Evolutionary conservation across 257 asterid genomes (phyloP).

Genomic region (Knoxia roxburghii): DNA sequence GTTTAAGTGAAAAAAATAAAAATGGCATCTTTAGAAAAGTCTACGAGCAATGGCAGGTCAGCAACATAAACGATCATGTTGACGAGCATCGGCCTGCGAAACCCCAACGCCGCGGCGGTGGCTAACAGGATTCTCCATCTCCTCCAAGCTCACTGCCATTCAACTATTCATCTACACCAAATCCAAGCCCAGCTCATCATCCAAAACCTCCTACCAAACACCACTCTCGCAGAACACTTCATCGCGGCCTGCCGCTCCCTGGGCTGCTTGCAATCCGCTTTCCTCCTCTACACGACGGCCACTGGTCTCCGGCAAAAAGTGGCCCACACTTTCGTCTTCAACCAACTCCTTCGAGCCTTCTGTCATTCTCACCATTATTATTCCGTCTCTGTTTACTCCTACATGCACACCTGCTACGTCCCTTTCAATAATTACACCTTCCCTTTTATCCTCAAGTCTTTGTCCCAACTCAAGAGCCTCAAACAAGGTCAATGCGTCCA

Average conservation of each 20-base stretch:
- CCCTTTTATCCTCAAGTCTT: conserved; percentile 56
- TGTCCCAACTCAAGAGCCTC: conserved; percentile 40
- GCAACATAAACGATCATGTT: not conserved
- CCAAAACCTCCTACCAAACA: conserved; percentile 41
- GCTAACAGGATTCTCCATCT: conserved; percentile 26
- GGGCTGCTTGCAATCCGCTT: conserved; percentile 45
- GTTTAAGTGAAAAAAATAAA: too few relatives aligned
- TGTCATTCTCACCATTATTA: conserved; percentile 34
- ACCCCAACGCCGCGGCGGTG: conserved; percentile 8
- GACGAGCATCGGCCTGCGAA: conserved; percentile 2
- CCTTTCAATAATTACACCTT: conserved; percentile 46
- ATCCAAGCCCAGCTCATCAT: conserved; percentile 51
- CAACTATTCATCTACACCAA: conserved; percentile 40
- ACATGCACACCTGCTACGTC: conserved; percentile 38
- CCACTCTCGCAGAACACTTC: conserved; percentile 44
- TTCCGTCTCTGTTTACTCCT: conserved; percentile 32
- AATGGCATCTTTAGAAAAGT: too few relatives aligned
- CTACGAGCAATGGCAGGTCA: not conserved
- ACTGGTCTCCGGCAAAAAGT: conserved; percentile 3
- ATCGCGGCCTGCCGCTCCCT: conserved; percentile 46
- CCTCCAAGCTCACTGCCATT: conserved; percentile 19
- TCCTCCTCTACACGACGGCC: conserved; percentile 42
- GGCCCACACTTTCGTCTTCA: conserved; percentile 60
- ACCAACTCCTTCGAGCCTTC: conserved; percentile 53
- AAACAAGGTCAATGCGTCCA: conserved; percentile 45